Evolutionary conservation across 1,284 basidiomycete species (phyloP).

Genomic region (Leccinum fuscescens): DNA sequence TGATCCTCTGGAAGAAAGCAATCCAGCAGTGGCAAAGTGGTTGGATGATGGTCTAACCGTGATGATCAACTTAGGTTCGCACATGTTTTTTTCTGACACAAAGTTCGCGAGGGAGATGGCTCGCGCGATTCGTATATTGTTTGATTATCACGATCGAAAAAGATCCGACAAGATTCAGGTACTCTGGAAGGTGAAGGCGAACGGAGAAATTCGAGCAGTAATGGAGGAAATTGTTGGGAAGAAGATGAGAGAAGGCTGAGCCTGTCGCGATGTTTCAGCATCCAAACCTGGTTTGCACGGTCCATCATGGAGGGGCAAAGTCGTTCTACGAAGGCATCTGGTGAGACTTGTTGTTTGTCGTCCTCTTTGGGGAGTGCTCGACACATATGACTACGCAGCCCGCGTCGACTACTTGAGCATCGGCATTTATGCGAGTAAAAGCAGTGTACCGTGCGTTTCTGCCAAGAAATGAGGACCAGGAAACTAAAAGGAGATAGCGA

Average conservation of each 20-base stretch:
- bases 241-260: slow-evolving; percentile 5
- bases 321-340: slow-evolving; percentile 15
- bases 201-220: background rate
- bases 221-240: background rate
- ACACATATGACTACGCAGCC: slow-evolving; percentile 13
- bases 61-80: background rate
- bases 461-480: slow-evolving; percentile 2
- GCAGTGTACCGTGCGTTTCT: background rate
- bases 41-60: background rate
- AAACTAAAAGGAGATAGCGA: background rate
- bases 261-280: slow-evolving; percentile 9
- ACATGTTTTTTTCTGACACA: background rate
- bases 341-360: background rate
- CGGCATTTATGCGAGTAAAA: slow-evolving; percentile 6
- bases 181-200: background rate
- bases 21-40: background rate
- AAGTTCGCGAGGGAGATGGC: background rate
- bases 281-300: slow-evolving; percentile 4
- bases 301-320: slow-evolving; percentile 16
- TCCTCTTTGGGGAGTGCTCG: background rate
- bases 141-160: background rate
- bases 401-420: slow-evolving; percentile 6
- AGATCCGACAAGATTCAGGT: background rate
- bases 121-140: background rate
- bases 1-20: background rate